Percentiles rank a stretch among this genome's conserved stretches.
These are phyloP conservation scores for Kingdonia uniflora DNA, from an alignment of 164 flowering plant genomes.

Conservation along the genomic window DNA sequence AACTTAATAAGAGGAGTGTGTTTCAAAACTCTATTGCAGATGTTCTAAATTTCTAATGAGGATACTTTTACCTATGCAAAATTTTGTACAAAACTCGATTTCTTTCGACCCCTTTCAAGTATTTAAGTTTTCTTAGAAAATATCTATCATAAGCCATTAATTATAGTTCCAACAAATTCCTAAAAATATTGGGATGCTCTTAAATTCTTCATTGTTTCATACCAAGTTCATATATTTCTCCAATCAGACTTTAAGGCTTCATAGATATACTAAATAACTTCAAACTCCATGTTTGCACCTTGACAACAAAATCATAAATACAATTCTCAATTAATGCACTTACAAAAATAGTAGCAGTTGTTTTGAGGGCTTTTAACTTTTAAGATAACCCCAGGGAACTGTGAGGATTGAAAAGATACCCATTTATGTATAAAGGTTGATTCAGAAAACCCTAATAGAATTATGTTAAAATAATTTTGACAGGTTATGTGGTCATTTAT, in stretches of 20 bases:
- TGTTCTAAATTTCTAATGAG: too few species aligned
- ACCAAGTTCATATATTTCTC: not conserved
- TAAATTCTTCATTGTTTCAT: not conserved
- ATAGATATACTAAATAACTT: not conserved
- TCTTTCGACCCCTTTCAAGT: too few species aligned
- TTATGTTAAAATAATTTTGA: slow-evolving; percentile 17
- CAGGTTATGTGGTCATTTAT: too few species aligned
- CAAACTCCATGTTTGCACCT: slow-evolving; percentile 33
- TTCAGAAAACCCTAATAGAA: slow-evolving; percentile 33
- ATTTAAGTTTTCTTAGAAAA: too few species aligned
- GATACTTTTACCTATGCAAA: too few species aligned
- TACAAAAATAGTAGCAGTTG: slow-evolving; percentile 32
- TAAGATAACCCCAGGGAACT: slow-evolving; percentile 11
- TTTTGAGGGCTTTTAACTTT: slow-evolving; percentile 29
- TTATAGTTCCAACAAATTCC: too few species aligned
- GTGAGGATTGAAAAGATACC: slow-evolving; percentile 20
- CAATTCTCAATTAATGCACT: slow-evolving; percentile 75
- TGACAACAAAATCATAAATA: slow-evolving; percentile 68
- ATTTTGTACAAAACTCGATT: too few species aligned
- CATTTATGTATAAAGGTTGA: slow-evolving; percentile 31
- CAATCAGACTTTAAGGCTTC: not conserved
- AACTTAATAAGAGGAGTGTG: too few species aligned
- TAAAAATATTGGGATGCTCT: too few species aligned
- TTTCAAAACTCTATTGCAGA: too few species aligned
- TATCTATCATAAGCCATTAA: too few species aligned